Evolutionary conservation across 805 yeast genomes (phyloP).

Genomic region (Myxozyma monticola): DNA sequence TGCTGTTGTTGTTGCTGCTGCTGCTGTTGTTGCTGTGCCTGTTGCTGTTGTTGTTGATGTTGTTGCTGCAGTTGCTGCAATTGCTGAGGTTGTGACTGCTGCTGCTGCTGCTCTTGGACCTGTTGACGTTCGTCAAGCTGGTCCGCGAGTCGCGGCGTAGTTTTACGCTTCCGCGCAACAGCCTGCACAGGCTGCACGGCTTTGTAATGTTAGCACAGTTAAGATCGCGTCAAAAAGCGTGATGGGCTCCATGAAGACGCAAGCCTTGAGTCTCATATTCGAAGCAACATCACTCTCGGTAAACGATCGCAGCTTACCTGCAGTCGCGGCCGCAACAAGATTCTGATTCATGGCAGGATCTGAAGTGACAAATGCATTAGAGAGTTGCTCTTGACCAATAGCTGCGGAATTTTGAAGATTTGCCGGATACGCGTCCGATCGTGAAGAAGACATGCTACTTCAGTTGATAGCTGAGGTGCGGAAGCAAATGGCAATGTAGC

Average conservation of each 20-base stretch:
- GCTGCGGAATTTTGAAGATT: too few relatives aligned
- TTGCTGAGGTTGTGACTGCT: neutral
- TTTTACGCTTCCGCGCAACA: slow-evolving; percentile 5
- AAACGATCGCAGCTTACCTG: too few relatives aligned
- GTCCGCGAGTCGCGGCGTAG: too few relatives aligned
- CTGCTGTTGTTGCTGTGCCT: slow-evolving; percentile 8
- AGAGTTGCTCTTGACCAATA: too few relatives aligned
- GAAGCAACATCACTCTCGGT: too few relatives aligned
- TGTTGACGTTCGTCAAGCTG: neutral
- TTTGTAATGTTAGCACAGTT: neutral
- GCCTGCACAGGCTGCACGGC: too few relatives aligned
- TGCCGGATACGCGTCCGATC: too few relatives aligned
- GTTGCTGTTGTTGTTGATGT: neutral
- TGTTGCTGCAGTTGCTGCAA: slow-evolving; percentile 3
- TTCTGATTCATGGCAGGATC: slow-evolving; percentile 6
- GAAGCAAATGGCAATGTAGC: too few relatives aligned
- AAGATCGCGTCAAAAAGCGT: neutral
- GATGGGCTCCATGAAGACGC: neutral
- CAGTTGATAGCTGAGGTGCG: too few relatives aligned
- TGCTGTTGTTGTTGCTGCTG: slow-evolving; percentile 4
- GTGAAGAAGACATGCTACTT: too few relatives aligned
- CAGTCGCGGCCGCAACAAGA: slow-evolving; percentile 19
- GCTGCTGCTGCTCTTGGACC: neutral
- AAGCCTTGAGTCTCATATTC: too few relatives aligned
- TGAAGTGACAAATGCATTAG: too few relatives aligned